Evolutionary conservation across 441 rosid genomes (phyloP), one percentile per base, ranked within the genome.

Genomic region (Euphorbia corollata): DNA sequence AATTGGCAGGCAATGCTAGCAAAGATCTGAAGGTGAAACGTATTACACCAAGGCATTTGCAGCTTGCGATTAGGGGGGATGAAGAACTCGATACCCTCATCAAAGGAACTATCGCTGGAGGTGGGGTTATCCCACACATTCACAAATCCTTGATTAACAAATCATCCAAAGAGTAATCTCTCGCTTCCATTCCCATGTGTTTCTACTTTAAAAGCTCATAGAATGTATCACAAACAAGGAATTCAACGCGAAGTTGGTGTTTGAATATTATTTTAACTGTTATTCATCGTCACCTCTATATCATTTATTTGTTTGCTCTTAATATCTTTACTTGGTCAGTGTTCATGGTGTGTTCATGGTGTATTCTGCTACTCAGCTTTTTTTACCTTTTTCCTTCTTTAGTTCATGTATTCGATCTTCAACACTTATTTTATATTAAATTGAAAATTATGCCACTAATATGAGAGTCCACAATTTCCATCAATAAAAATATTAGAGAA

Each of bases 111-210:
- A 92, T 91, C 12, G 96, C 98, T 5, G 98, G 98, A 41, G 96
- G 96, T 27, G 96, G 98, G 12, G 96, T 92, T 71, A 92, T 92
- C 36, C 98, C 98, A 0, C 96, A 89, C 80, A 92, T 92, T 72
- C 98, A 92, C 85, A 90, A 92, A 73, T 87, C 96, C 13, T 95
- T 92, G 67, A 89, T 92, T 83, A 89, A 89, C 85, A 92, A 92
- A 67, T 86, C 95, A 59, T 77, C 95, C 55, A 89, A 89, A 70
- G 96, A 92, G 82, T 90, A 84, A 18, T 9, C 45, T 12, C 24
- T 38, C 12, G 64, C 53, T 24, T 16, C 53, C 60, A 61, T 23
- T 50, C 36, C 54, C 22, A 51, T 39, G 24, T 50, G 66, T 70
- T 65, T 72, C 71, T 72, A 70, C 30, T 50, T 23, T 12, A 27